Base-by-base conservation (phyloP, 495 filamentous ascomycete species). In the Penicillium mononematosum region DNA sequence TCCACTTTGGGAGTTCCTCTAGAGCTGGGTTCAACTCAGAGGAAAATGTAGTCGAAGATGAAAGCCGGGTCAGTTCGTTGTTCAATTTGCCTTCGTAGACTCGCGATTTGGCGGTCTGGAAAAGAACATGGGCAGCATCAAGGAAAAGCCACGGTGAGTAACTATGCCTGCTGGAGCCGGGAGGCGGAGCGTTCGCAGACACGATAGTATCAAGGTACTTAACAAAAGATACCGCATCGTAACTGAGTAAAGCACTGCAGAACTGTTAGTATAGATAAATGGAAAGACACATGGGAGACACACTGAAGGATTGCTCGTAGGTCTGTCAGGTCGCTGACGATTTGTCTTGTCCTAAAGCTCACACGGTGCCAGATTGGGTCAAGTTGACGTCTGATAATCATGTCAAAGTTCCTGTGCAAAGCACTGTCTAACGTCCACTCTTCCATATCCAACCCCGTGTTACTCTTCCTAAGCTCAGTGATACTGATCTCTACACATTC, bases 351-450 rank as follows among this genome's bases (percentile, higher is more conserved):
- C 67, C 91, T 90, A 79, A 90, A 96, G 70, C 89, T 96, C 39
- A 96, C 89, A 53, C 95, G 83, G 73, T 98, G 94, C 94, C 94
- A 98, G 54, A 97, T 91, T 6, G 93, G 91, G 66, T 98, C 92
- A 14, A 98, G 75, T 70, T 98, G 94, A 63, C 93, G 85, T 48
- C 92, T 77, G 47, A 98, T 85, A 56, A 92, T 85, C 34, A 90
- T 78, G 70, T 98, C 95, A 68, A 98, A 98, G 61, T 87, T 93
- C 68, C 87, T 89, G 58, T 97, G 89, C 53, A 98, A 74, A 22
- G 94, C 95, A 69, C 91, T 96, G 68, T 98, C 95, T 19, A 96
- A 76, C 53, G 91, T 98, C 94, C 94, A 98, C 60, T 97, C 92
- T 56, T 93, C 93, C 88, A 98, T 89, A 59, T 98, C 95, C 6